Evolutionary conservation across 2,329 filamentous ascomycete genomes (phyloP), one percentile per base, ranked within the genome.

Genomic region (Teratosphaeria gauchensis): DNA sequence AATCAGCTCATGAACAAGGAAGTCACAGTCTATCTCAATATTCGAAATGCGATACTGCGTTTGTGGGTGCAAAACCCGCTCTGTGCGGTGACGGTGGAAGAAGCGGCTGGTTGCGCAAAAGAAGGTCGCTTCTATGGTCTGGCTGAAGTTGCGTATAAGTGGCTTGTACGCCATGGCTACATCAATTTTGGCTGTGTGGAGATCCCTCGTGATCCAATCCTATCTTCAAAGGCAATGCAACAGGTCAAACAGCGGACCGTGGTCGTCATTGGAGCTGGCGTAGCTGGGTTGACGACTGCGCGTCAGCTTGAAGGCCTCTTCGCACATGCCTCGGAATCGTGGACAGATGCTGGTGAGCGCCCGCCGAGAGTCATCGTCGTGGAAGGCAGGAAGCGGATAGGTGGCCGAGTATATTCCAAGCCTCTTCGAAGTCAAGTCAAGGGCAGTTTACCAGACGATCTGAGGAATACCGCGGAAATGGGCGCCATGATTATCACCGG

Each of bases 401-500:
- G 94, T 48, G 94, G 94, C 48, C 85, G 94, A 64, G 90, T 99
- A 21, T 97, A 96, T 74, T 99, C 94, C 56, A 90, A 87, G 70
- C 83, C 82, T 53, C 73, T 86, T 61, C 77, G 76, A 78, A 80
- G 84, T 77, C 76, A 87, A 77, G 72, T 82, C 72, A 73, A 78
- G 58, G 70, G 78, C 69, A 74, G 75, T 63, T 65, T 84, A 70
- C 75, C 79, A 70, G 67, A 78, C 64, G 70, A 78, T 74, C 83
- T 80, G 72, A 82, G 75, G 55, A 88, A 87, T 69, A 97, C 92
- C 21, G 94, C 90, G 33, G 94, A 99, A 72, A 95, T 96, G 86
- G 94, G 94, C 31, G 94, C 92, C 58, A 96, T 99, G 80, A 97
- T 99, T 61, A 91, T 99, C 61, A 96, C 95, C 35, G 94, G 94